Percentiles rank a stretch among this genome's conserved stretches.
These are phyloP conservation scores for Nasturtium officinale DNA, from an alignment of 345 rosid species.

Conservation along the genomic window DNA sequence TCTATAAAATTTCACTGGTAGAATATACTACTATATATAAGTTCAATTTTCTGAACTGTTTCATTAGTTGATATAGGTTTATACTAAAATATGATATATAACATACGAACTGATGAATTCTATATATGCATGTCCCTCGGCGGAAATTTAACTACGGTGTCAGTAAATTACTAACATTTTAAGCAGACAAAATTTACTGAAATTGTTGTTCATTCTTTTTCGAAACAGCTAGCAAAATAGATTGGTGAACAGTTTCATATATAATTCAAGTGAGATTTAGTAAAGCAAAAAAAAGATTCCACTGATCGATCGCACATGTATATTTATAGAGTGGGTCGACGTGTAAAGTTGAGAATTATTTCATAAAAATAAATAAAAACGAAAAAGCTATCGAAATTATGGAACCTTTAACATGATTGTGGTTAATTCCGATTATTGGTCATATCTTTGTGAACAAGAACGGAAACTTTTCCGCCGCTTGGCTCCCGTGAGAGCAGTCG, in stretches of 20 bases:
- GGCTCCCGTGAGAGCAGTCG: conserved; percentile 14
- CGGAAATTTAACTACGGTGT: background rate
- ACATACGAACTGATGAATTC: background rate
- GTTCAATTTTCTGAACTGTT: background rate
- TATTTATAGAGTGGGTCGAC: conserved; percentile 39
- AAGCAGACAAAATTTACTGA: background rate
- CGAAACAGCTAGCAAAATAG: conserved; percentile 15
- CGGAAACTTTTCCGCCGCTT: conserved; percentile 40
- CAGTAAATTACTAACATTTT: background rate
- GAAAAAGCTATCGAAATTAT: conserved; percentile 36
- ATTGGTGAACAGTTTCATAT: background rate
- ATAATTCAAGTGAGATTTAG: background rate
- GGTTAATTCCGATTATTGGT: conserved; percentile 18
- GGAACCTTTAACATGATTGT: conserved; percentile 34
- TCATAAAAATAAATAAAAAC: conserved; percentile 22
- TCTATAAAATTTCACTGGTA: background rate
- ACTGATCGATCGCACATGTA: conserved; percentile 35
- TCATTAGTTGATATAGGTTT: background rate
- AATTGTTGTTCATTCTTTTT: background rate
- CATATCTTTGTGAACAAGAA: conserved; percentile 38
- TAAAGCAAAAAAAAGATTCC: conserved; percentile 29
- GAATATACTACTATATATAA: background rate
- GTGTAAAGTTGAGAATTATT: conserved; percentile 41
- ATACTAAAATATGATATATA: conserved; percentile 1
- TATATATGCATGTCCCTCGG: background rate